Conservation (phyloP, 192 early-diverging fungal genomes). For the Backusella sp. region DNA sequence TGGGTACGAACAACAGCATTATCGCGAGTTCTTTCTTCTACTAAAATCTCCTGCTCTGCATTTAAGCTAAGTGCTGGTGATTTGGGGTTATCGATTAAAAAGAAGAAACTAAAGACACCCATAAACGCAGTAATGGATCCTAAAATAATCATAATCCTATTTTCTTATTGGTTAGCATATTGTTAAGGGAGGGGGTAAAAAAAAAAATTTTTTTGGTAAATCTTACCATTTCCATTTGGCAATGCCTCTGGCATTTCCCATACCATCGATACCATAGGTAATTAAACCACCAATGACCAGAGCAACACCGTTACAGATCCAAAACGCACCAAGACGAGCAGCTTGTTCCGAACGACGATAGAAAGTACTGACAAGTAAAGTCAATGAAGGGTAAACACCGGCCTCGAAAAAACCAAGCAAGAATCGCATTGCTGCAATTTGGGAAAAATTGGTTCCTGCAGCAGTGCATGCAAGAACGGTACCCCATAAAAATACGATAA, state of each 20-base stretch:
- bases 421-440: slow-evolving; percentile 21
- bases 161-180: background rate
- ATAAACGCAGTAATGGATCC: slow-evolving; percentile 19
- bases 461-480: slow-evolving; percentile 16
- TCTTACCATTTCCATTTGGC: slow-evolving; percentile 30
- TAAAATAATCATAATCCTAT: slow-evolving; percentile 31
- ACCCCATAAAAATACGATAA: slow-evolving; percentile 26
- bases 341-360: slow-evolving; percentile 26
- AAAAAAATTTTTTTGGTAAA: background rate
- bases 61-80: background rate
- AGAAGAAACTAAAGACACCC: slow-evolving; percentile 24
- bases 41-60: slow-evolving; percentile 1
- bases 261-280: slow-evolving; percentile 24
- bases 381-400: slow-evolving; percentile 15
- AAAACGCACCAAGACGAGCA: slow-evolving; percentile 17
- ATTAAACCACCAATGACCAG: slow-evolving; percentile 26
- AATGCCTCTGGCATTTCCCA: slow-evolving; percentile 3
- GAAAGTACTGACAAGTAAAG: slow-evolving; percentile 20
- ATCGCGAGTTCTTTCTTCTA: slow-evolving; percentile 20
- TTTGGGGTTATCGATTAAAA: slow-evolving; percentile 25
- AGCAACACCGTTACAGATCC: slow-evolving; percentile 25
- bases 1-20: slow-evolving; percentile 23
- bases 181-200: no score
- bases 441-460: slow-evolving; percentile 14
- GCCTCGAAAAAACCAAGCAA: slow-evolving; percentile 33